phyloP scores from a whole-genome alignment of 2,329 filamentous ascomycete genomes.

The Rutstroemia sp. region DNA sequence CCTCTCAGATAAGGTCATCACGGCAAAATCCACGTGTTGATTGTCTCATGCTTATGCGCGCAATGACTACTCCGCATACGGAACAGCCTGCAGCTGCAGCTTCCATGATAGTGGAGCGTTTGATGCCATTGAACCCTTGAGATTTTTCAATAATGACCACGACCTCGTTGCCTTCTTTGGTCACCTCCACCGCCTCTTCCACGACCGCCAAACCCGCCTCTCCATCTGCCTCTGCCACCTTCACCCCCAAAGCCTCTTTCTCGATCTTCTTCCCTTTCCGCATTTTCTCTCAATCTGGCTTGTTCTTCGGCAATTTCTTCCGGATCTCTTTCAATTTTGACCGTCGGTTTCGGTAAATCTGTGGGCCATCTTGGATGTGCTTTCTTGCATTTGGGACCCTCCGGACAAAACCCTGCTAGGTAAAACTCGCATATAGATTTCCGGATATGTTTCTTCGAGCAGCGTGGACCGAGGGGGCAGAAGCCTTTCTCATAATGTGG shows the following conservation, averaged over 20 bases:
- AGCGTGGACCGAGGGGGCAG: constrained; percentile 81
- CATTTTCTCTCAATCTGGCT: constrained; percentile 43
- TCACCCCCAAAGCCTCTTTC: constrained; percentile 26
- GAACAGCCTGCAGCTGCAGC: neutral
- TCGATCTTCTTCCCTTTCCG: constrained; percentile 43
- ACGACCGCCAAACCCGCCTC: constrained; percentile 18
- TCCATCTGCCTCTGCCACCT: constrained; percentile 23
- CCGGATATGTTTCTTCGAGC: constrained; percentile 82
- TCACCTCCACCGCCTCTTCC: constrained; percentile 22
- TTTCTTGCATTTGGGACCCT: constrained; percentile 67
- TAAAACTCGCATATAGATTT: constrained; percentile 78
- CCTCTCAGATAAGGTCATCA: neutral
- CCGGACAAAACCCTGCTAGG: constrained; percentile 89
- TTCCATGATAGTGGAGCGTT: neutral
- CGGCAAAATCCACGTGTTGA: neutral
- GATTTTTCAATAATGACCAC: constrained; percentile 9
- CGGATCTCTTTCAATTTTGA: constrained; percentile 56
- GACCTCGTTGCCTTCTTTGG: constrained; percentile 6
- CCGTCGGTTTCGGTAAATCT: constrained; percentile 68
- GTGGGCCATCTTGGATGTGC: constrained; percentile 73
- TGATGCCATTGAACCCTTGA: neutral
- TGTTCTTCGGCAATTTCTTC: constrained; percentile 52
- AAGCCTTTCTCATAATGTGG: constrained; percentile 93
- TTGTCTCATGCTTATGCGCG: neutral
- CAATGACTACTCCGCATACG: neutral